Base-by-base conservation (phyloP, 805 yeast genomes). In the Metschnikowia bowlesiae region DNA sequence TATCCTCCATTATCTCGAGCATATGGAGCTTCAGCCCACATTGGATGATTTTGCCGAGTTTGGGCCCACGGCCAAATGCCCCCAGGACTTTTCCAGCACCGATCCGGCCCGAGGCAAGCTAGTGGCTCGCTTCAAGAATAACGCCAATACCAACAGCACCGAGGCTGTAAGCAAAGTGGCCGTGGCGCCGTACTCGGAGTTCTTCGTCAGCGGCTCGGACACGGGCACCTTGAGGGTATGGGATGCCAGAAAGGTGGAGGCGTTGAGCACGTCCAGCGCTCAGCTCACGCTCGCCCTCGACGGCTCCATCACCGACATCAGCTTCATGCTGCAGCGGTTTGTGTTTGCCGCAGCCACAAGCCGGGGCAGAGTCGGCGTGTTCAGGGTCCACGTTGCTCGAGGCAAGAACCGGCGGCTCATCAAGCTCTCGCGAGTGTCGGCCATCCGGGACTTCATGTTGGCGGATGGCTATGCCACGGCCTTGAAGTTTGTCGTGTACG, bases 141-240 rank as follows among this genome's bases (percentile, higher is more conserved):
- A 49, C 22, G 68, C 88, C 43, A 73, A 79, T 37, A 89, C 86
- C 39, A 89, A 85, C 59, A 69, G 69, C n/a, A 60, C 63, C 8
- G 74, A 69, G 39, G 64, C 66, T 1, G 71, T 90, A n/a, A 81
- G 75, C 22, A 68, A 83, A 29, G 62, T 89, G 8, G 79, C 75
- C 1, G 77, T 80, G 0, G 76, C 87, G 5, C 83, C 85, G 0
- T 83, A 85, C 30, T 76, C 81, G 13, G 78, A 79, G 26, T 85
- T 80, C 55, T 83, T 92, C 54, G 69, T 89, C 2, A 83, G 94
- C 1, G 96, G 90, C 2, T 88, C 94, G 7, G 86, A 83, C 44
- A 77, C 78, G 30, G 96, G 97, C 0, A 62, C 70, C 1, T 60
- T 94, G 37, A 85, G 82, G 55, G 66, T 92, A 0, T 94, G 97